A percentile compares a stretch with the other conserved stretches of the same genome.
Evolutionary conservation across 2,329 filamentous ascomycete genomes (phyloP).

Genomic region (Apiospora sp.): DNA sequence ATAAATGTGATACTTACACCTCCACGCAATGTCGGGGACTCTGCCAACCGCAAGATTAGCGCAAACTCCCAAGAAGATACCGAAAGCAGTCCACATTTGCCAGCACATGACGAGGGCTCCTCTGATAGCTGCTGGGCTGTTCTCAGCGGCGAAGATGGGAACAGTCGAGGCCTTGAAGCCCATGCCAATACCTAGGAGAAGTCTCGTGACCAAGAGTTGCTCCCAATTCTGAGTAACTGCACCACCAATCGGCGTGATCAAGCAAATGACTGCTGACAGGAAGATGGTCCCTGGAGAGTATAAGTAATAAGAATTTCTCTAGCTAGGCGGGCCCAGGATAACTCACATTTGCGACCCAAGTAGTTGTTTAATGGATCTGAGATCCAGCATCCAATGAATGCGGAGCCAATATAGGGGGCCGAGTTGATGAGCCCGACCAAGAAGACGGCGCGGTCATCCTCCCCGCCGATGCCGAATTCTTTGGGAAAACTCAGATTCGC

Average conservation of each 20-base stretch:
- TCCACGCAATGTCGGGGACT: conserved; percentile 49
- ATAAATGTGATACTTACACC: conserved; percentile 31
- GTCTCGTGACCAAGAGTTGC: conserved; percentile 63
- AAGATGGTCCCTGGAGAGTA: conserved; percentile 67
- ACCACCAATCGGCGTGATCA: conserved; percentile 67
- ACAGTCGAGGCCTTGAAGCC: conserved; percentile 59
- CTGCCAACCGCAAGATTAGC: conserved; percentile 67
- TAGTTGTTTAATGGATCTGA: conserved; percentile 68
- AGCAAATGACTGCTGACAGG: conserved; percentile 67
- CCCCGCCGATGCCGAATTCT: conserved; percentile 33
- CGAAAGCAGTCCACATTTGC: conserved; percentile 65
- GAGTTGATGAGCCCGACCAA: conserved; percentile 61
- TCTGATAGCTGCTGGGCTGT: conserved; percentile 58
- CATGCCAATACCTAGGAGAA: conserved; percentile 69
- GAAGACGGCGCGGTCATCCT: conserved; percentile 54
- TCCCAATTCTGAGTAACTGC: conserved; percentile 66
- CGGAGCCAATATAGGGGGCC: conserved; percentile 46
- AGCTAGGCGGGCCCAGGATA: too few species aligned
- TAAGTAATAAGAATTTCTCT: not conserved
- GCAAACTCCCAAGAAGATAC: conserved; percentile 70
- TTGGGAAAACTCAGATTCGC: conserved; percentile 23
- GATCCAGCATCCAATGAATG: conserved; percentile 52
- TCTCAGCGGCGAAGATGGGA: conserved; percentile 62
- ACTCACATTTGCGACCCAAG: conserved; percentile 54
- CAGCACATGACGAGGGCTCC: conserved; percentile 63